phyloP scores from a whole-genome alignment of 129 eudicot species.

The Logfia minima region DNA sequence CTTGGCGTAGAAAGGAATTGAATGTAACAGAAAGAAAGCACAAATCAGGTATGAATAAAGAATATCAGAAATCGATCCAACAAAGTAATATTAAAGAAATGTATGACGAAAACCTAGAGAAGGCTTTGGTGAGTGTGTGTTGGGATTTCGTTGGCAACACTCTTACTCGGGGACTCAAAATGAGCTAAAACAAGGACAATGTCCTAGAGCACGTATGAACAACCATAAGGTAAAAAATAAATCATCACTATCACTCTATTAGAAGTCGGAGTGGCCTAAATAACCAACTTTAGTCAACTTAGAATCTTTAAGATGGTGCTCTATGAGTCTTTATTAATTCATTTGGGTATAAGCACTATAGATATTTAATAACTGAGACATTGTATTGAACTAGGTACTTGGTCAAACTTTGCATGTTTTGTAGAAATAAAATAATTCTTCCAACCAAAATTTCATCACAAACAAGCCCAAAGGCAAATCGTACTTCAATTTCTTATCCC shows the following conservation, averaged over 20 bases:
- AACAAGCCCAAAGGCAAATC: slow-evolving; percentile 23
- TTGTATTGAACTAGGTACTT: not conserved
- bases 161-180: no score
- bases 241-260: not conserved
- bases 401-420: not conserved
- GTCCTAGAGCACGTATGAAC: no score
- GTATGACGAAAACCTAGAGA: no score
- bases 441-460: slow-evolving; percentile 5
- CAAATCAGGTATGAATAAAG: not conserved
- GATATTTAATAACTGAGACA: not conserved
- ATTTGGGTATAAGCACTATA: not conserved
- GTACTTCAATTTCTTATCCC: slow-evolving; percentile 9
- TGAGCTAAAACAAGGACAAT: no score
- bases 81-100: no score
- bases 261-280: not conserved
- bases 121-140: no score
- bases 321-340: no score
- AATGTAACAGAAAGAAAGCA: not conserved
- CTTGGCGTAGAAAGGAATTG: not conserved
- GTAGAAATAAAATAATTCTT: not conserved
- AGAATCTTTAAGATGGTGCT: no score
- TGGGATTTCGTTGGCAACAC: no score
- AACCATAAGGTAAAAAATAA: no score
- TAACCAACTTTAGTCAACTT: not conserved
- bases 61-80: not conserved